A percentile compares a stretch with the other conserved stretches of the same genome.
These are phyloP conservation scores for Rhynchospora tenuis DNA, from an alignment of 176 grass and related monocot species.

Conservation along the genomic window DNA sequence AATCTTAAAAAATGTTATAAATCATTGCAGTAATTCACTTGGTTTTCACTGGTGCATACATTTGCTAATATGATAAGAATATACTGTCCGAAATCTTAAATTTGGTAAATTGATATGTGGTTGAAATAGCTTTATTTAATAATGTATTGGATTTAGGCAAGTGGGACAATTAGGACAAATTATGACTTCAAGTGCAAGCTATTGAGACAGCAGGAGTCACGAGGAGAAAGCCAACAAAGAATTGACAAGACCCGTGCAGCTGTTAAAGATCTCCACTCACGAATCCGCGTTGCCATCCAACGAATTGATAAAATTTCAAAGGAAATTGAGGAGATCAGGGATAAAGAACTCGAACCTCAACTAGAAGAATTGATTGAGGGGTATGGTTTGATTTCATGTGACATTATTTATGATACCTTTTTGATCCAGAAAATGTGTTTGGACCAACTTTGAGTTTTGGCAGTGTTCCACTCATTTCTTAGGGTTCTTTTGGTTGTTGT, in stretches of 20 bases:
- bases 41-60: background rate
- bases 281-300: slow-evolving; percentile 88
- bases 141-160: slow-evolving; percentile 55
- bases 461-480: background rate
- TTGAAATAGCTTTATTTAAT: background rate
- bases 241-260: slow-evolving; percentile 83
- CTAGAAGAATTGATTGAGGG: slow-evolving; percentile 95
- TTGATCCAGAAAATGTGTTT: background rate
- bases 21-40: background rate
- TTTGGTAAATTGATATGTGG: background rate
- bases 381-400: slow-evolving; percentile 39
- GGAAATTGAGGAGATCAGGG: slow-evolving; percentile 90
- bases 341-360: slow-evolving; percentile 98
- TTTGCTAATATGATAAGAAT: background rate
- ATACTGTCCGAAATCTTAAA: background rate
- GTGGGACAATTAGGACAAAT: slow-evolving; percentile 58
- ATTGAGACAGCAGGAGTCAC: slow-evolving; percentile 76
- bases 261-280: slow-evolving; percentile 90
- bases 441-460: background rate
- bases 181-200: slow-evolving; percentile 84
- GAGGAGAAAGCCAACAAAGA: slow-evolving; percentile 52
- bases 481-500: background rate
- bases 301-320: slow-evolving; percentile 93
- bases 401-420: background rate
- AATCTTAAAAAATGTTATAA: too few species aligned